Conservation (phyloP, 345 rosid species). For the Salix caprea region DNA sequence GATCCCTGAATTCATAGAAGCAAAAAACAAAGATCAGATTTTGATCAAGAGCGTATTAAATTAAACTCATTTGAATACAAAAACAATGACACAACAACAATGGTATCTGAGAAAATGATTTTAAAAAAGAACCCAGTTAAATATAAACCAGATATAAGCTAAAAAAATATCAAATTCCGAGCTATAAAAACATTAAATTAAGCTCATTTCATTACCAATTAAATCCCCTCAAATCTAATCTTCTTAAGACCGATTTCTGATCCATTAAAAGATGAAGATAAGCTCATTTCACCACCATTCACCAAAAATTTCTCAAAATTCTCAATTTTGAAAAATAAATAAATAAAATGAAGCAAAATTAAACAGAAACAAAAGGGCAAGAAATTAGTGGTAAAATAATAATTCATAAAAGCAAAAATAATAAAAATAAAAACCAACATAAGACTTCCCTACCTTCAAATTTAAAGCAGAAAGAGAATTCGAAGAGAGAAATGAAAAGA, state of each 20-base stretch:
- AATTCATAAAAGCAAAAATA: neutral
- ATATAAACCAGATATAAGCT: neutral
- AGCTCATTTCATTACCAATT: neutral
- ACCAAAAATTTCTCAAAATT: neutral
- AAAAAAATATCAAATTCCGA: neutral
- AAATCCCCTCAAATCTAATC: neutral
- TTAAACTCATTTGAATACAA: neutral
- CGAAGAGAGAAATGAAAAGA: constrained; percentile 1
- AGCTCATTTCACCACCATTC: neutral
- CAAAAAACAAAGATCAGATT: neutral
- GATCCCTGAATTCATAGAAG: constrained; percentile 9
- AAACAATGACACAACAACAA: neutral
- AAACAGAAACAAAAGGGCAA: neutral
- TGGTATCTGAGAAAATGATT: neutral
- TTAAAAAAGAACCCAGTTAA: neutral
- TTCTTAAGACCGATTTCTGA: neutral
- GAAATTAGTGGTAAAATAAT: neutral
- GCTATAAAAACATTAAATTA: neutral
- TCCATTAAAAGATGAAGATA: neutral
- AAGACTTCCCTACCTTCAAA: neutral
- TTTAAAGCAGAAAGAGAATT: neutral
- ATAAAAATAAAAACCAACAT: neutral
- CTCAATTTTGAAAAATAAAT: neutral
- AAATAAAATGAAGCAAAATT: neutral
- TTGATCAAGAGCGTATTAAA: neutral